Conservation (phyloP, 768 basidiomycete genomes). For the Suillus spraguei region DNA sequence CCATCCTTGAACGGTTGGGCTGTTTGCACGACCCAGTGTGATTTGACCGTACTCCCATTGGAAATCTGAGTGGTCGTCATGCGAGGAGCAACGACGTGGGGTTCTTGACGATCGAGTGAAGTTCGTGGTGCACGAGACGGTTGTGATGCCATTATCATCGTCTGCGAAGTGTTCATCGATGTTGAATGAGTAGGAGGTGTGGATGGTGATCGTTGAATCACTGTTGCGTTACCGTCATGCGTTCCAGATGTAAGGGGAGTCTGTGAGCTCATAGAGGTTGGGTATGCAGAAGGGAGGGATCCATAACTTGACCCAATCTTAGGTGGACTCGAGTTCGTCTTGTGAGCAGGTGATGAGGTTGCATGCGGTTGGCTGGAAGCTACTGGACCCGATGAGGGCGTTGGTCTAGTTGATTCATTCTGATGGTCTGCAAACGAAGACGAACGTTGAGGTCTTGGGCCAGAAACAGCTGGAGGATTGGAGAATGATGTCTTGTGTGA, state of each 20-base stretch:
- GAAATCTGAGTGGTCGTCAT: conserved; percentile 18
- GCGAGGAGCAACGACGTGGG: conserved; percentile 17
- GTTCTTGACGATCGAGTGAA: conserved; percentile 8
- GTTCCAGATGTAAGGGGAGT: conserved; percentile 11
- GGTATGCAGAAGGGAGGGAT: conserved; percentile 21
- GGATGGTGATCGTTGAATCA: conserved; percentile 23
- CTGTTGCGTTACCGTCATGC: conserved; percentile 17
- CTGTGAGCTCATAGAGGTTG: conserved; percentile 26
- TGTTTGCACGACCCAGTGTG: conserved; percentile 36
- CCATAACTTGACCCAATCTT: conserved; percentile 18
- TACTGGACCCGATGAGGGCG: not conserved
- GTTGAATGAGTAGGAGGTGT: conserved; percentile 24
- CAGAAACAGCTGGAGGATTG: conserved; percentile 27
- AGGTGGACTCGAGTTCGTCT: conserved; percentile 17
- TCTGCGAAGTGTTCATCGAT: conserved; percentile 24
- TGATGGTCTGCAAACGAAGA: conserved; percentile 28
- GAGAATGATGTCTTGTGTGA: conserved; percentile 25
- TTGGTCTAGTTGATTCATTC: conserved; percentile 18
- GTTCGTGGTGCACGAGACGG: conserved; percentile 20
- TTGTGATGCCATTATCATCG: conserved; percentile 26
- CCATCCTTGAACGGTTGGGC: conserved; percentile 21
- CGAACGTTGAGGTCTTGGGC: conserved; percentile 32
- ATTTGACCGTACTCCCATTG: conserved; percentile 26
- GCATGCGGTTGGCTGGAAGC: conserved; percentile 20
- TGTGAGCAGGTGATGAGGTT: conserved; percentile 24